Evolutionary conservation across 2,329 filamentous ascomycete genomes (phyloP).

Genomic region (Ceratocystis alfenasii): DNA sequence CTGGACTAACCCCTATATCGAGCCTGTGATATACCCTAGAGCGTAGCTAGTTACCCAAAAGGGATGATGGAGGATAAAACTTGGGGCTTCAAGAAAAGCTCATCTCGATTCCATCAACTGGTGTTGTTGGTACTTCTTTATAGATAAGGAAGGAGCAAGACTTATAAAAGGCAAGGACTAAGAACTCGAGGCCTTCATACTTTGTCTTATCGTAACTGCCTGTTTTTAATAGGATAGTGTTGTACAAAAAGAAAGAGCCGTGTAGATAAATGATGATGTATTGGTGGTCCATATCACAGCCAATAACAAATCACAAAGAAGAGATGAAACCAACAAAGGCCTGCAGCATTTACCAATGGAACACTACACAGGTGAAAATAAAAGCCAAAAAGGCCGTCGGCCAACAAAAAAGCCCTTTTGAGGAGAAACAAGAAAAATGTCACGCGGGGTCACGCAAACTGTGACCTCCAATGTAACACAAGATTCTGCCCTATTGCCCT

Average conservation of each 20-base stretch:
- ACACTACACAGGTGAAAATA: neutral
- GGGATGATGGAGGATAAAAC: neutral
- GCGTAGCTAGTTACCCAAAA: neutral
- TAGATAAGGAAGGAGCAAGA: too few relatives aligned
- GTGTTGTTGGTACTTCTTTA: too few relatives aligned
- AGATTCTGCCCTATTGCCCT: constrained; percentile 2
- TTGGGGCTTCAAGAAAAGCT: too few relatives aligned
- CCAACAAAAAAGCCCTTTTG: neutral
- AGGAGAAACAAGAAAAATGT: constrained; percentile 1
- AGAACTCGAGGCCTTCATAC: neutral
- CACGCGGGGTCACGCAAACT: constrained; percentile 7
- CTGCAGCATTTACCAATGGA: neutral
- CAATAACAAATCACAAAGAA: neutral
- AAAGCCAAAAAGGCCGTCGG: neutral
- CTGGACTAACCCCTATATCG: neutral
- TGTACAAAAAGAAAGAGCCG: neutral
- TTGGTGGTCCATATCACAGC: neutral
- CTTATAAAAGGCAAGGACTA: too few relatives aligned
- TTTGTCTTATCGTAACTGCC: neutral
- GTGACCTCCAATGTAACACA: constrained; percentile 10
- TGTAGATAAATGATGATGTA: neutral
- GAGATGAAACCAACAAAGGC: neutral
- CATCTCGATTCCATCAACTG: neutral
- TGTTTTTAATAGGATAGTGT: neutral
- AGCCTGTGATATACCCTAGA: neutral